Base-by-base conservation (phyloP, 1,284 basidiomycete genomes). In the Heimioporus retisporus region DNA sequence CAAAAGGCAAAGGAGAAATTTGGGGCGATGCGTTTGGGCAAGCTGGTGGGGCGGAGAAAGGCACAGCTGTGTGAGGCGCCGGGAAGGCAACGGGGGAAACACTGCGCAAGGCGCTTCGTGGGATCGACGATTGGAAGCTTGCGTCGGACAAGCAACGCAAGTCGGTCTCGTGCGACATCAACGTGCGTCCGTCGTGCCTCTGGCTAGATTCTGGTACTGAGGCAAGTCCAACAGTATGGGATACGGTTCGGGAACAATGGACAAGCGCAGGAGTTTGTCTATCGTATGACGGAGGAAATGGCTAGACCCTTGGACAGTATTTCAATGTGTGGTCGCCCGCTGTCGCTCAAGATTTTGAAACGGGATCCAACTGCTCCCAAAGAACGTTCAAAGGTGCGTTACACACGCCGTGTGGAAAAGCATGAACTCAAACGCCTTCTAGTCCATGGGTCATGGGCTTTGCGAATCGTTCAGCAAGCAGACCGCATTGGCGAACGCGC, bases 401-500 rank as follows among this genome's bases (percentile, higher is more conserved):
- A 15, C 21, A 14, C 40, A 48, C 19, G 42, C 55, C 44, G 31
- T 63, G 25, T 31, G 3, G 51, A 44, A 23, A 31, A 16, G 66
- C 44, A 53, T 42, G 55, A 68, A 21, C 16, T 70, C 43, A 59
- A 31, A 21, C 40, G 15, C 23, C 42, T 14, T 61, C 10, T 75
- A 96, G 93, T 98, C 98, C 70, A 85, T 99, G 71, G 97, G 97
- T 0, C 97, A 99, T 74, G 97, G 97, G 2, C 81, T 87, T 15
- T 98, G 96, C 78, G 91, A 96, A 63, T 86, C 90, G 1, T 93
- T 92, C 81, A 96, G 90, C 77, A 94, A 93, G 75, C 93, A 94
- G 70, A 81, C 81, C 0, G 79, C 88, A 2, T 82, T 97, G 2
- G 81, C 84, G 13, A 90, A 84, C 6, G 81, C 84, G 5, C 85